Percentiles rank a stretch among this genome's conserved stretches.
These are phyloP conservation scores for Aspergillus affinis DNA, from an alignment of 495 filamentous ascomycete genomes.

Conservation along the genomic window DNA sequence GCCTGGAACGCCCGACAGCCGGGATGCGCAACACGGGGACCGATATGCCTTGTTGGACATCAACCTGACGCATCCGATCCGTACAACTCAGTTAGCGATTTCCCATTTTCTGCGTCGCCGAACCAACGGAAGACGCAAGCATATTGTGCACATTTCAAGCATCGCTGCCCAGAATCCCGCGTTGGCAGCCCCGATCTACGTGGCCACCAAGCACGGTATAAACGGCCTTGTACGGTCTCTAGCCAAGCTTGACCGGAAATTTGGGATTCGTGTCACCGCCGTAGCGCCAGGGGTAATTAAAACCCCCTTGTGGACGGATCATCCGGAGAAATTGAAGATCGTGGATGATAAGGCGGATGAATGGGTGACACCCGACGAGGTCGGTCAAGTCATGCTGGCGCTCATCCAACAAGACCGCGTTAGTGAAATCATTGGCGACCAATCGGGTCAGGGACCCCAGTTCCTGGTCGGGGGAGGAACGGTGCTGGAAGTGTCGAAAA, in stretches of 20 bases:
- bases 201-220: conserved; percentile 62
- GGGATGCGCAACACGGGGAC: conserved; percentile 44
- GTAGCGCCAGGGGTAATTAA: conserved; percentile 68
- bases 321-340: conserved; percentile 64
- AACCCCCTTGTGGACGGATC: conserved; percentile 67
- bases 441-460: conserved; percentile 29
- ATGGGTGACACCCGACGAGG: conserved; percentile 66
- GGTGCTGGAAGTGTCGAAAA: conserved; percentile 61
- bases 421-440: conserved; percentile 44
- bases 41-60: conserved; percentile 62
- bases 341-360: conserved; percentile 48
- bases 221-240: conserved; percentile 59
- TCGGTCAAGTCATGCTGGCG: conserved; percentile 63
- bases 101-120: conserved; percentile 48
- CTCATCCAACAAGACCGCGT: conserved; percentile 53
- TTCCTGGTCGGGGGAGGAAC: conserved; percentile 46
- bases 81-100: conserved; percentile 64
- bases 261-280: conserved; percentile 63
- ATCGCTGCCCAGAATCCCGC: conserved; percentile 59
- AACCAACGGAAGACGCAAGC: conserved; percentile 39
- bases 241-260: conserved; percentile 44
- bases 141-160: conserved; percentile 60
- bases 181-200: conserved; percentile 56
- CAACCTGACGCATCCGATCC: conserved; percentile 70
- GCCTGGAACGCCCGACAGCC: conserved; percentile 50